phyloP scores from a whole-genome alignment of 1,284 basidiomycete genomes.

The Trichosporon inkin region DNA sequence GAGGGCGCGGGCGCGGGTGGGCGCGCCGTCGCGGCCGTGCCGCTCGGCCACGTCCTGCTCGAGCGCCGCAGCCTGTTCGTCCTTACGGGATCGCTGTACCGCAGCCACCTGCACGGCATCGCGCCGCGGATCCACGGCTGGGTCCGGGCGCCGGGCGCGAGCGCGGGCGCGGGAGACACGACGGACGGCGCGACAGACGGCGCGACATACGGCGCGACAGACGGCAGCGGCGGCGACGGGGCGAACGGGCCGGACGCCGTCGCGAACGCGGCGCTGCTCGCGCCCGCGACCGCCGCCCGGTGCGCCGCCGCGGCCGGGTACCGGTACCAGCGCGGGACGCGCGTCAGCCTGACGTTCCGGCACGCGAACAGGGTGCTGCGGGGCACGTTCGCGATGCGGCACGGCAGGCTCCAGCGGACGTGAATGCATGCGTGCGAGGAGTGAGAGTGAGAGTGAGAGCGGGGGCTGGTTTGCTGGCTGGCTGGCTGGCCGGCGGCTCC shows the following conservation, averaged over 20 bases:
- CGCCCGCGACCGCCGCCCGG: slow-evolving; percentile 49
- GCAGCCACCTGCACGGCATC: slow-evolving; percentile 70
- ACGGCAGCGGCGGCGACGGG: background rate
- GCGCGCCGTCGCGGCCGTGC: slow-evolving; percentile 60
- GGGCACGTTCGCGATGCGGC: slow-evolving; percentile 27
- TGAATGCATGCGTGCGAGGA: background rate
- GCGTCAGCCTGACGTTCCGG: slow-evolving; percentile 83
- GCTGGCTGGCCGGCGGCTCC: too few relatives aligned
- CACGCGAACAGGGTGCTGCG: slow-evolving; percentile 65
- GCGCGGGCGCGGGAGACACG: background rate
- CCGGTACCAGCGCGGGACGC: slow-evolving; percentile 54
- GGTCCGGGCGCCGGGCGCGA: slow-evolving; percentile 22
- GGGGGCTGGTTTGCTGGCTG: too few relatives aligned
- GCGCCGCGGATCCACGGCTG: slow-evolving; percentile 56
- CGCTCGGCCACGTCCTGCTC: slow-evolving; percentile 68
- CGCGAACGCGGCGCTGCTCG: slow-evolving; percentile 58
- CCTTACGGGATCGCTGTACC: slow-evolving; percentile 66
- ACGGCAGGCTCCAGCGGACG: slow-evolving; percentile 11
- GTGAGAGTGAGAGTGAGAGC: too few relatives aligned
- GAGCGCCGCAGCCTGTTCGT: slow-evolving; percentile 77
- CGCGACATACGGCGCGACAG: too few relatives aligned
- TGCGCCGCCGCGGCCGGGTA: slow-evolving; percentile 55
- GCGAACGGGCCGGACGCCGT: slow-evolving; percentile 48
- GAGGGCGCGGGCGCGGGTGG: slow-evolving; percentile 47
- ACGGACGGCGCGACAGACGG: background rate